Evolutionary conservation across 768 basidiomycete genomes (phyloP).

Genomic region (Daedaleopsis nitida): DNA sequence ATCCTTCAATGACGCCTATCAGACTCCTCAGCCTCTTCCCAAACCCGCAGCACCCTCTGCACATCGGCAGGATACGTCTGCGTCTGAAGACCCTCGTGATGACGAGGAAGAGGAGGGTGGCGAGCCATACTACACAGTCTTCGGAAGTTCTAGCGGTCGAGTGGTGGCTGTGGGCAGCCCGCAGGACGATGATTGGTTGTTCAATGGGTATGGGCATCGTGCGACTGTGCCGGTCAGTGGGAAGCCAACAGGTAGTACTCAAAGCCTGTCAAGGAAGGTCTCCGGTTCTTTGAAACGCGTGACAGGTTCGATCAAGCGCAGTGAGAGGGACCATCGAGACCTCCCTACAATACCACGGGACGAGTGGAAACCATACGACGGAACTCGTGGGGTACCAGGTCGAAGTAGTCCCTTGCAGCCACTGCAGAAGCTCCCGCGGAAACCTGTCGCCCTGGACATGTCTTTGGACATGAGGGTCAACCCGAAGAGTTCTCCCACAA

Average conservation of each 20-base stretch:
- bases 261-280: conserved; percentile 37
- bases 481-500: conserved; percentile 8
- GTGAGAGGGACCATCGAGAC: conserved; percentile 11
- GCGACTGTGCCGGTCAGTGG: not conserved
- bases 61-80: not conserved
- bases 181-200: conserved; percentile 39
- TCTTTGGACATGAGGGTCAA: conserved; percentile 2
- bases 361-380: conserved; percentile 22
- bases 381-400: conserved; percentile 1
- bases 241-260: conserved; percentile 9
- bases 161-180: conserved; percentile 47
- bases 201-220: conserved; percentile 18
- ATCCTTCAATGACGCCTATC: conserved; percentile 28
- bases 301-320: conserved; percentile 17
- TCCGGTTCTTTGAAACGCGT: conserved; percentile 37
- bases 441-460: conserved; percentile 9
- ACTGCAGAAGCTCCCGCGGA: not conserved
- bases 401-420: conserved; percentile 1
- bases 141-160: conserved; percentile 48
- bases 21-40: conserved; percentile 1
- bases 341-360: conserved; percentile 3
- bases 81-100: conserved; percentile 14
- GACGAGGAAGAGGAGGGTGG: conserved; percentile 25
- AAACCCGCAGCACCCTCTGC: conserved; percentile 6
- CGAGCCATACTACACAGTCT: conserved; percentile 59